A percentile compares a stretch with the other conserved stretches of the same genome.
phyloP scores from a whole-genome alignment of 2,329 filamentous ascomycete species.

The Phaeosphaeriaceae sp. region DNA sequence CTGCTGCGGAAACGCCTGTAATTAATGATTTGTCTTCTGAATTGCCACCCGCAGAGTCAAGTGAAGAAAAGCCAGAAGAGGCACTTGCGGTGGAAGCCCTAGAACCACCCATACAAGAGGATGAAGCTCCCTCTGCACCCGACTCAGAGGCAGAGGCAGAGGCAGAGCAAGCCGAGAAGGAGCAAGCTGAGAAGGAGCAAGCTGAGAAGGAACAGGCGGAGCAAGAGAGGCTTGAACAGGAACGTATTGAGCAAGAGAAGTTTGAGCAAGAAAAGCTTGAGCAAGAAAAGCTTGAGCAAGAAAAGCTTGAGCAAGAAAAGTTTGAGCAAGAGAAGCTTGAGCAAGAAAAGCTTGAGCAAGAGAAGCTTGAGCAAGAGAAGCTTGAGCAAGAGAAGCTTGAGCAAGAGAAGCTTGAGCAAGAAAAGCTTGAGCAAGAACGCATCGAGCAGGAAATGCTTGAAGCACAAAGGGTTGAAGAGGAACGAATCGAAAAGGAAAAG shows the following conservation, averaged over 20 bases:
- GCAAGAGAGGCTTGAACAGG: neutral
- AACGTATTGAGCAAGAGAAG: neutral
- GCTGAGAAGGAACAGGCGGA: neutral
- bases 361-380: slow-evolving; percentile 6
- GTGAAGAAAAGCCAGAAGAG: neutral
- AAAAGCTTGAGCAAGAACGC: neutral
- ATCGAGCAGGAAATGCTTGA: neutral
- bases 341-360: slow-evolving; percentile 5
- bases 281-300: neutral
- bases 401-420: slow-evolving; percentile 1
- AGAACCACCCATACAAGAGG: neutral
- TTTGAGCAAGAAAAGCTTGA: neutral
- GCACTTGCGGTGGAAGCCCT: neutral
- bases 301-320: neutral
- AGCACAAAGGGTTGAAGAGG: neutral
- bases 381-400: slow-evolving; percentile 5
- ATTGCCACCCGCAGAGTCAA: neutral
- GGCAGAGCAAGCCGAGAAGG: slow-evolving; percentile 6
- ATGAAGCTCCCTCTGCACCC: neutral
- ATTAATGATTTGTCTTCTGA: too few relatives aligned
- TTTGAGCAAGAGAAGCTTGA: neutral
- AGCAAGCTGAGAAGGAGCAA: slow-evolving; percentile 7
- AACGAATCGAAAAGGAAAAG: slow-evolving; percentile 6
- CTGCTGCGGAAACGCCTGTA: too few relatives aligned
- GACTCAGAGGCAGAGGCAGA: neutral